These are phyloP conservation scores for Boletus sp. DNA, from an alignment of 768 basidiomycete genomes.

Conservation along the genomic window DNA sequence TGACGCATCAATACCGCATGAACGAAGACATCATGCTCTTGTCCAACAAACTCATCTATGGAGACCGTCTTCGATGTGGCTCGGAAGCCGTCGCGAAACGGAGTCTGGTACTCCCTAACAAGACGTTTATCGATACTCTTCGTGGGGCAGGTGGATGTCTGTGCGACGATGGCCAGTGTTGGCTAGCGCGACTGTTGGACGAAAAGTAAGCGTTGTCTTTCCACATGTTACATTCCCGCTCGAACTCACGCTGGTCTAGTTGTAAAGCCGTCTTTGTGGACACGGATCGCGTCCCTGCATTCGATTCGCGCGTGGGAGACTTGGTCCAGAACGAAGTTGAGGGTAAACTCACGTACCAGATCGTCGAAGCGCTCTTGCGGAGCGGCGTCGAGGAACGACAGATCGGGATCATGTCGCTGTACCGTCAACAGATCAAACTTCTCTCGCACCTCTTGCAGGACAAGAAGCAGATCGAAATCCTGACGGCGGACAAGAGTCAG, in stretches of 20 bases:
- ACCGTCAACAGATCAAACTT: slow-evolving; percentile 94
- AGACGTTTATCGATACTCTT: slow-evolving; percentile 41
- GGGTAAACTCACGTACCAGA: slow-evolving; percentile 64
- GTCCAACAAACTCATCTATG: slow-evolving; percentile 85
- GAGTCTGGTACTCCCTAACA: slow-evolving; percentile 53
- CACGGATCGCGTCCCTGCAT: slow-evolving; percentile 78
- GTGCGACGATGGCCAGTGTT: slow-evolving; percentile 50
- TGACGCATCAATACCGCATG: slow-evolving; percentile 93
- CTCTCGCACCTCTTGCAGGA: slow-evolving; percentile 62
- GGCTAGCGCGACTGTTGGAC: slow-evolving; percentile 65
- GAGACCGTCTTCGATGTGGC: slow-evolving; percentile 75
- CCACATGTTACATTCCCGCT: too few relatives aligned
- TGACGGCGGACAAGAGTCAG: slow-evolving; percentile 93
- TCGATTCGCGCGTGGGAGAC: slow-evolving; percentile 80
- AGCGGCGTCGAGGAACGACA: slow-evolving; percentile 67
- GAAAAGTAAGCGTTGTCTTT: slow-evolving; percentile 50
- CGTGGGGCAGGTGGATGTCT: slow-evolving; percentile 36
- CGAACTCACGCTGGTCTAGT: slow-evolving; percentile 38
- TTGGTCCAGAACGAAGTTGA: slow-evolving; percentile 89
- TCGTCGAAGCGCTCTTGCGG: slow-evolving; percentile 61
- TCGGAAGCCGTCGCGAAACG: slow-evolving; percentile 64
- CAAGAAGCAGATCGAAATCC: slow-evolving; percentile 66
- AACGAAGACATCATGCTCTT: slow-evolving; percentile 93
- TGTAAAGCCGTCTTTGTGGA: slow-evolving; percentile 92
- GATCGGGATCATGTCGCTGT: slow-evolving; percentile 87